Conservation (phyloP, 768 basidiomycete species). For the Pisolithus marmoratus region DNA sequence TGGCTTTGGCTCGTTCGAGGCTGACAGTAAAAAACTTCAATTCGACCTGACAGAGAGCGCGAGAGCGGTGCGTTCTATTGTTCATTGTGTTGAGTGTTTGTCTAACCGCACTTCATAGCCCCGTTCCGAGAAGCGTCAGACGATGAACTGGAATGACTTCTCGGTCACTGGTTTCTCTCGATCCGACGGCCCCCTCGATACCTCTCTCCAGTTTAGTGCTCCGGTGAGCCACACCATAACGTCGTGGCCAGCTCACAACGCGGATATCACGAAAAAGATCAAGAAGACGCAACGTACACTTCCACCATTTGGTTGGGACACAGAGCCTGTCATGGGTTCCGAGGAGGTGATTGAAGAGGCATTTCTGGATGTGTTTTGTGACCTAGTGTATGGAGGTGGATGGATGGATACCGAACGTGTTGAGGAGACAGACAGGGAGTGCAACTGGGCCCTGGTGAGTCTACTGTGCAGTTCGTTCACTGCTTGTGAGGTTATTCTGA, state of each 20-base stretch:
- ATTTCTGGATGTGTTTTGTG: constrained; percentile 84
- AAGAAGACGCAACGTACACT: constrained; percentile 71
- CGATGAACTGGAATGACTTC: constrained; percentile 90
- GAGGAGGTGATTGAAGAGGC: constrained; percentile 87
- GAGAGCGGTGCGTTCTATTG: constrained; percentile 40
- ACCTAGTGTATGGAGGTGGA: constrained; percentile 73
- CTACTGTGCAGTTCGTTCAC: neutral
- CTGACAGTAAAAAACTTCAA: constrained; percentile 66
- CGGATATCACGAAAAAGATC: constrained; percentile 69
- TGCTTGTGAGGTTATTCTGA: neutral
- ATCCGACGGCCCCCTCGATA: constrained; percentile 65
- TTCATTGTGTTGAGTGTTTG: neutral
- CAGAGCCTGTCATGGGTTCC: constrained; percentile 68
- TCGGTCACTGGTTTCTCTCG: constrained; percentile 78
- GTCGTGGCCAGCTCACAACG: constrained; percentile 69
- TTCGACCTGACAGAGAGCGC: constrained; percentile 93
- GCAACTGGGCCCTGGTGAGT: constrained; percentile 89
- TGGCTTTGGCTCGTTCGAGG: constrained; percentile 61
- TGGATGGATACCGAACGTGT: constrained; percentile 77
- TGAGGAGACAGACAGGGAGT: constrained; percentile 74
- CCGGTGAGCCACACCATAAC: constrained; percentile 54
- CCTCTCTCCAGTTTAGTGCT: constrained; percentile 75
- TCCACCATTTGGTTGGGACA: constrained; percentile 91
- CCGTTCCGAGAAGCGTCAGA: constrained; percentile 67
- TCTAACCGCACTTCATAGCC: constrained; percentile 37